Base-by-base conservation (phyloP, 2,329 filamentous ascomycete genomes). In the Cadophora malorum region DNA sequence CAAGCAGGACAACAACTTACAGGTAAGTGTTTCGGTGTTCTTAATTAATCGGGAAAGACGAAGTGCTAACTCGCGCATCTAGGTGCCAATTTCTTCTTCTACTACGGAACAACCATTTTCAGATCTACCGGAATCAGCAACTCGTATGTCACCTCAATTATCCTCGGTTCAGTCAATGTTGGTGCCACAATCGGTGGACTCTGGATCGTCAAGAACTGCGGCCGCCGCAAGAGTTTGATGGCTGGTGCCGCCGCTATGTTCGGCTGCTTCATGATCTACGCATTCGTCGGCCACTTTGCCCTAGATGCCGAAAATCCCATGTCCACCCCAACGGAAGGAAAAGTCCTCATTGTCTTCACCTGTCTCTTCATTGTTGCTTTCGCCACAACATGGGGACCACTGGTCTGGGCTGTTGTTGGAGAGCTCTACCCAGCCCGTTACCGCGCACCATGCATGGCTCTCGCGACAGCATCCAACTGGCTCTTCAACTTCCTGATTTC, bases 321-420 rank as follows among this genome's bases (percentile, higher is more conserved):
- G 79, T 81, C 78, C 70, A 82, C 82, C 0, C 81, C 84, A 33
- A 74, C 78, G 10, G 81, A 85, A 6, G 89, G 89, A 25, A 82
- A 84, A 3, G 84, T 85, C 50, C 86, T 91, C 72, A 90, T 92
- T 55, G 83, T 89, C 64, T 91, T 91, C 77, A 89, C 89, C 0
- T 91, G 89, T 74, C 81, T 92, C 50, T 90, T 90, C 76, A 80
- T 86, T 70, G 81, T 87, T 0, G 88, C 85, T 0, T 91, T 89
- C 68, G 89, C 89, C 4, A 90, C 86, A 1, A 91, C 89, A 1
- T 91, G 89, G 90, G 89, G 89, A 25, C 90, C 90, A 0, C 85
- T 91, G 8, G 84, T 91, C 25, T 92, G 90, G 90, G 86, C 86
- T 0, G 83, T 90, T 28, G 85, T 88, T 58, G 86, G 87, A 5